phyloP scores from a whole-genome alignment of 441 rosid genomes.

The Syzygium syzygioides region DNA sequence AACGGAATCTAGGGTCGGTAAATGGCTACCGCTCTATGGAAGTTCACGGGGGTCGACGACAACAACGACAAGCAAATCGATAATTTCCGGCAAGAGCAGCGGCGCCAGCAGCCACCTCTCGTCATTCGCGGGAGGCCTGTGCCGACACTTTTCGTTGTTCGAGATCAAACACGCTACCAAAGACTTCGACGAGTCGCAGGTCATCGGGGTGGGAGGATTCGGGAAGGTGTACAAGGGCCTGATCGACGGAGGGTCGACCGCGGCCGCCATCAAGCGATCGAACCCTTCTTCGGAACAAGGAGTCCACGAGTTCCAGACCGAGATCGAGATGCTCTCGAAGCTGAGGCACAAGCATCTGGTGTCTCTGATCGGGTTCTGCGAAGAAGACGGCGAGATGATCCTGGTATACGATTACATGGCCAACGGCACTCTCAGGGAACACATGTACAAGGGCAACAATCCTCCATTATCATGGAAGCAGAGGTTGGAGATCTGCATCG shows the following conservation, averaged over 20 bases:
- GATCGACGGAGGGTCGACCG: slow-evolving; percentile 6
- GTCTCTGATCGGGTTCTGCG: slow-evolving; percentile 10
- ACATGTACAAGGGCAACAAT: background rate
- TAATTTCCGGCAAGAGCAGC: slow-evolving; percentile 4
- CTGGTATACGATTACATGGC: slow-evolving; percentile 16
- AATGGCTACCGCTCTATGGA: slow-evolving; percentile 11
- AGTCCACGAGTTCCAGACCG: slow-evolving; percentile 12
- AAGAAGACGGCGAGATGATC: slow-evolving; percentile 15
- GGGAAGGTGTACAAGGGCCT: slow-evolving; percentile 12
- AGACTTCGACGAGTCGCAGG: slow-evolving; percentile 6
- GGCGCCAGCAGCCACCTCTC: slow-evolving; percentile 5
- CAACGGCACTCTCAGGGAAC: slow-evolving; percentile 15
- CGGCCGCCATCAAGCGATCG: slow-evolving; percentile 14
- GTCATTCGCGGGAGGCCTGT: slow-evolving; percentile 6
- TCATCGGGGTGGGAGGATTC: slow-evolving; percentile 18
- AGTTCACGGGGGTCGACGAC: background rate
- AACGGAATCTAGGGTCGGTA: background rate
- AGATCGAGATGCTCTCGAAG: slow-evolving; percentile 17
- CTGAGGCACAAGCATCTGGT: slow-evolving; percentile 17
- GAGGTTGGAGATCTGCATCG: slow-evolving; percentile 13
- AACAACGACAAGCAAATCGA: background rate
- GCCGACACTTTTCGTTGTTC: slow-evolving; percentile 6
- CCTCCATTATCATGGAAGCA: slow-evolving; percentile 13
- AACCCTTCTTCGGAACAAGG: slow-evolving; percentile 16
- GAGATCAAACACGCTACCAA: slow-evolving; percentile 11